These are phyloP conservation scores for Aciculoconidium aculeatum DNA, from an alignment of 805 yeast species.

Conservation along the genomic window DNA sequence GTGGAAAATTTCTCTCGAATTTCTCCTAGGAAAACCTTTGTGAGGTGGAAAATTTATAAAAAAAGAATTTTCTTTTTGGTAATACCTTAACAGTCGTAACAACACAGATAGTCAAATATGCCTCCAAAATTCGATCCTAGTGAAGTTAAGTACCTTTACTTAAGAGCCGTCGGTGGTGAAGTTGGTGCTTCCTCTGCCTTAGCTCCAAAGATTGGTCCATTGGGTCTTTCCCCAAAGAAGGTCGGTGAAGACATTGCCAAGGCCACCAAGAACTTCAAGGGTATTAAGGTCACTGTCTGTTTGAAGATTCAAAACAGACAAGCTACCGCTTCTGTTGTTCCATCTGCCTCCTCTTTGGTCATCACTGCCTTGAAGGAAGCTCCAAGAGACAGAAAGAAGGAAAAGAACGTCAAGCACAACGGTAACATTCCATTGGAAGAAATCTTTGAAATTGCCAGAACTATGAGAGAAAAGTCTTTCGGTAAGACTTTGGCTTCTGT, in stretches of 20 bases:
- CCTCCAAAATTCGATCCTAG: conserved; percentile 98
- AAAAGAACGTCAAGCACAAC: conserved; percentile 98
- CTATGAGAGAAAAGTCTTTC: conserved; percentile 95
- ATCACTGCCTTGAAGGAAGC: conserved; percentile 99
- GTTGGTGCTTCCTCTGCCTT: conserved; percentile 99
- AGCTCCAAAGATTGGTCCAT: conserved; percentile 99
- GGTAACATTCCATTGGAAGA: conserved; percentile 98
- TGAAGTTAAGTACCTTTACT: conserved; percentile 97
- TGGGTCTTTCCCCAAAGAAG: conserved; percentile 99
- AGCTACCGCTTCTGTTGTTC: conserved; percentile 97
- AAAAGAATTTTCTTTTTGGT: no score
- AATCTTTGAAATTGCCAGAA: conserved; percentile 94
- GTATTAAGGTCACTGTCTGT: conserved; percentile 98
- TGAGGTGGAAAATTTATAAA: no score
- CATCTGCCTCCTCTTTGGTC: conserved; percentile 98
- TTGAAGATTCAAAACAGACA: conserved; percentile 99
- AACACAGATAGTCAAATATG: conserved; percentile 42
- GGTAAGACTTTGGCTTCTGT: conserved; percentile 97
- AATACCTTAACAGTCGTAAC: no score
- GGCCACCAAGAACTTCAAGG: conserved; percentile 98
- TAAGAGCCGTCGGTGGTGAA: conserved; percentile 99
- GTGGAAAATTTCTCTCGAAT: no score
- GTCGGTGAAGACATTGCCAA: conserved; percentile 99
- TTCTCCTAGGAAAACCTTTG: no score
- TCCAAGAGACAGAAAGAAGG: conserved; percentile 99